Evolutionary conservation across 495 filamentous ascomycete species (phyloP).

Genomic region (Neurospora sp.): DNA sequence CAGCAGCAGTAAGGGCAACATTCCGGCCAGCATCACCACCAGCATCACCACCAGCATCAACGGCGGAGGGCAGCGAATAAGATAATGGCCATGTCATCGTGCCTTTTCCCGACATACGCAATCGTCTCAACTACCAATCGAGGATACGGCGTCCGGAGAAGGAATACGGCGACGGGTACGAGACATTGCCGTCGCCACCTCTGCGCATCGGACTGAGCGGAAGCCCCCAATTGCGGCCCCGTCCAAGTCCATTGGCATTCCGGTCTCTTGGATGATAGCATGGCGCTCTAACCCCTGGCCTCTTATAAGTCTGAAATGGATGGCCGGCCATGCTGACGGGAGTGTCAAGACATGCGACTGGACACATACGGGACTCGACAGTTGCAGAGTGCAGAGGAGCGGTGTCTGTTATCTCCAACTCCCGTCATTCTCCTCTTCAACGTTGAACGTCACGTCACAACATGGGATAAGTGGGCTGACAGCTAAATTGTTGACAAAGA

Average conservation of each 20-base stretch:
- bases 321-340: not conserved
- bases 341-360: not conserved
- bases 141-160: not conserved
- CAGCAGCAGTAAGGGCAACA: no score
- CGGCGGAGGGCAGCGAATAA: not conserved
- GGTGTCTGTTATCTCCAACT: not conserved
- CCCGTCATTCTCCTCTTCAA: not conserved
- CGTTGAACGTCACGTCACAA: not conserved
- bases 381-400: not conserved
- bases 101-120: not conserved
- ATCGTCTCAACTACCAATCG: not conserved
- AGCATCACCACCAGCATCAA: not conserved
- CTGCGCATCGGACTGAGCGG: not conserved
- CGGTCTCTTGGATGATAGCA: not conserved
- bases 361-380: not conserved
- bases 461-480: not conserved
- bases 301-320: not conserved
- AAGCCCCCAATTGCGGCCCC: not conserved
- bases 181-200: not conserved
- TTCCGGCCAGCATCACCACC: not conserved
- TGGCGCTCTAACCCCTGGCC: not conserved
- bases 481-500: not conserved
- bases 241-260: not conserved
- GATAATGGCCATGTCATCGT: not conserved
- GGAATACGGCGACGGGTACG: not conserved